phyloP scores from a whole-genome alignment of 495 filamentous ascomycete genomes.

The Neurospora sp. region DNA sequence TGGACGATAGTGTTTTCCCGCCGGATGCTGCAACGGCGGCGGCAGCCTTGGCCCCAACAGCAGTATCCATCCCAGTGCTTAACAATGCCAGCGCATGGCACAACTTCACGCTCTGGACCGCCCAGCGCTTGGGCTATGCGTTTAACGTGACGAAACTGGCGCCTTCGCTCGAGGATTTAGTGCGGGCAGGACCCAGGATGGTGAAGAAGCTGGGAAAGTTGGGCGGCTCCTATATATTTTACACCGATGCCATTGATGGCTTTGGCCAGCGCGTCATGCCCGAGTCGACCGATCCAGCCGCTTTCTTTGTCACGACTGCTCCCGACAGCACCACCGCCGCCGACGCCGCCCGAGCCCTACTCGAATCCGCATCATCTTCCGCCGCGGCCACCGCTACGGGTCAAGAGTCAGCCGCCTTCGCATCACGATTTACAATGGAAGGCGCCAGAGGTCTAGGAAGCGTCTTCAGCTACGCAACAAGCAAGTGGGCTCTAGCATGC shows the following conservation, averaged over 20 bases:
- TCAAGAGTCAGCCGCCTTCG: conserved; percentile 29
- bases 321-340: conserved; percentile 18
- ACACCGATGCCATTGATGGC: conserved; percentile 54
- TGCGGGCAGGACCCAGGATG: conserved; percentile 53
- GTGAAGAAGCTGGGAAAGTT: conserved; percentile 52
- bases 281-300: conserved; percentile 39
- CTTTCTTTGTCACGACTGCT: conserved; percentile 13
- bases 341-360: conserved; percentile 11
- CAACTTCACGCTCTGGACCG: conserved; percentile 38
- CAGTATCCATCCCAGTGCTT: conserved; percentile 7
- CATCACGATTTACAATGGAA: conserved; percentile 41
- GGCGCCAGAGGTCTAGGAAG: conserved; percentile 58
- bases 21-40: conserved; percentile 4
- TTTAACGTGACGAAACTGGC: conserved; percentile 35
- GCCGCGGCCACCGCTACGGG: conserved; percentile 19
- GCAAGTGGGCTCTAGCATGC: conserved; percentile 85
- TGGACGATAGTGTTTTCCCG: background rate
- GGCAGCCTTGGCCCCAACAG: conserved; percentile 8
- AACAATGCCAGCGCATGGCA: conserved; percentile 35
- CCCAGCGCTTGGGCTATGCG: conserved; percentile 27
- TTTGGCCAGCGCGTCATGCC: conserved; percentile 52
- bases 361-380: conserved; percentile 17
- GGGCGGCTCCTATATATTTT: conserved; percentile 42
- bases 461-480: conserved; percentile 84
- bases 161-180: conserved; percentile 43